phyloP scores from a whole-genome alignment of 177 flowering plant genomes.

The Vitis hybrid region DNA sequence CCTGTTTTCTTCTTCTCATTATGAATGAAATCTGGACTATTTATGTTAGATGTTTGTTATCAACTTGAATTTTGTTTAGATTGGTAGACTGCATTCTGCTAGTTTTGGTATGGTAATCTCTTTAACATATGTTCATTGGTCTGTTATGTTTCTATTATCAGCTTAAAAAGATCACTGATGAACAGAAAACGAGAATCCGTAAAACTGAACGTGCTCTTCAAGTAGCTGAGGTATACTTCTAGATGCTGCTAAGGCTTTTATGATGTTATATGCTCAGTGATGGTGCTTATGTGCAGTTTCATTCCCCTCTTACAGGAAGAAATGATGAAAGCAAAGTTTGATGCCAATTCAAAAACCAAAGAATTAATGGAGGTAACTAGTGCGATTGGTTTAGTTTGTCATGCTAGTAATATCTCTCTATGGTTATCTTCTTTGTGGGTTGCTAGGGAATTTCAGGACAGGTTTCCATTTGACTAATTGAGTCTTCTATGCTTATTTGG shows the following conservation, averaged over 20 bases:
- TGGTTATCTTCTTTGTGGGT: not conserved
- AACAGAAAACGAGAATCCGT: conserved; percentile 60
- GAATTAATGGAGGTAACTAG: conserved; percentile 61
- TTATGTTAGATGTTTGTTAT: too few species aligned
- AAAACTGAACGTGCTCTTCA: conserved; percentile 88
- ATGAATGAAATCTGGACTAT: too few species aligned
- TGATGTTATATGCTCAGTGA: not conserved
- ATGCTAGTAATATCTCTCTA: not conserved
- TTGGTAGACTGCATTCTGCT: not conserved
- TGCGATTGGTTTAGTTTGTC: not conserved
- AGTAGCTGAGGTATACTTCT: conserved; percentile 67
- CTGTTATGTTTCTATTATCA: conserved; percentile 23
- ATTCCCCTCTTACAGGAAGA: conserved; percentile 55
- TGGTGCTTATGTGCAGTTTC: conserved; percentile 3
- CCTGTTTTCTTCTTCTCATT: too few species aligned
- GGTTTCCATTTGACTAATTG: not conserved
- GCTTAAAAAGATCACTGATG: conserved; percentile 73
- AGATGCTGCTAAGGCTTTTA: not conserved
- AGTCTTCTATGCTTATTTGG: too few species aligned
- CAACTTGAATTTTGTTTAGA: too few species aligned
- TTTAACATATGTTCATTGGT: not conserved
- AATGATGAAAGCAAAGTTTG: conserved; percentile 70
- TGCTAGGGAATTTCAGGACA: not conserved
- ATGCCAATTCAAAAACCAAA: conserved; percentile 59
- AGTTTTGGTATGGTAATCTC: not conserved